These are phyloP conservation scores for Penicillium flavigenum DNA, from an alignment of 495 filamentous ascomycete species.

Conservation along the genomic window DNA sequence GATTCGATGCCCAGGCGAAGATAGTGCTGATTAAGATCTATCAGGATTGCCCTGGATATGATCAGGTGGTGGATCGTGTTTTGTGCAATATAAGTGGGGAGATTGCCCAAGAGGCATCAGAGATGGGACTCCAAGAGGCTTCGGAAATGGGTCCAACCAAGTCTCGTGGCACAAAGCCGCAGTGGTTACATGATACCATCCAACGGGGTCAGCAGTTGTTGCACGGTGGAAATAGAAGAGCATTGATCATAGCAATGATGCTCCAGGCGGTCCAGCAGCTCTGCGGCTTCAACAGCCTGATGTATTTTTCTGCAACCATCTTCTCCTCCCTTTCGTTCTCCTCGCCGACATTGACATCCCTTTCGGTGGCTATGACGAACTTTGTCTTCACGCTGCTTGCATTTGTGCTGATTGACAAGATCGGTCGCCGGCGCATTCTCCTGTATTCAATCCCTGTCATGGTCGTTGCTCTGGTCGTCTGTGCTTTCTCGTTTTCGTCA, in stretches of 20 bases:
- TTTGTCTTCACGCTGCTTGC: slow-evolving; percentile 77
- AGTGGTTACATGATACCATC: slow-evolving; percentile 33
- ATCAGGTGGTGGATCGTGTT: slow-evolving; percentile 52
- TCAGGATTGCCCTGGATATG: slow-evolving; percentile 46
- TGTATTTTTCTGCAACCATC: slow-evolving; percentile 95
- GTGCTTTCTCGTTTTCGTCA: slow-evolving; percentile 64
- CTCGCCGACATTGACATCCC: slow-evolving; percentile 75
- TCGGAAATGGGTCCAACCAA: slow-evolving; percentile 34
- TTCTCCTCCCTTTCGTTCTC: slow-evolving; percentile 78
- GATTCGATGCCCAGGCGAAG: slow-evolving; percentile 57
- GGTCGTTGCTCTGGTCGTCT: slow-evolving; percentile 65
- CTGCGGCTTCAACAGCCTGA: slow-evolving; percentile 88
- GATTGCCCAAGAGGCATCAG: slow-evolving; percentile 62
- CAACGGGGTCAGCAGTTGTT: slow-evolving; percentile 57
- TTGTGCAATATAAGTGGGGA: slow-evolving; percentile 68
- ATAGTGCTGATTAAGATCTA: slow-evolving; percentile 64
- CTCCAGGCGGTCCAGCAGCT: slow-evolving; percentile 88
- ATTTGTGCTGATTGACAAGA: slow-evolving; percentile 72
- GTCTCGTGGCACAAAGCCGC: slow-evolving; percentile 13
- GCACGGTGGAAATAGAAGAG: slow-evolving; percentile 66
- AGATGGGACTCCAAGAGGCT: slow-evolving; percentile 10
- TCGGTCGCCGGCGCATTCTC: slow-evolving; percentile 78
- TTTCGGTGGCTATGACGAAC: slow-evolving; percentile 81
- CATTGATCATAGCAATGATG: slow-evolving; percentile 78
- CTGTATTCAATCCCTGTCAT: slow-evolving; percentile 85